These are phyloP conservation scores for Nitzschia palea DNA, from an alignment of 108 stramenopile genomes.

Conservation along the genomic window DNA sequence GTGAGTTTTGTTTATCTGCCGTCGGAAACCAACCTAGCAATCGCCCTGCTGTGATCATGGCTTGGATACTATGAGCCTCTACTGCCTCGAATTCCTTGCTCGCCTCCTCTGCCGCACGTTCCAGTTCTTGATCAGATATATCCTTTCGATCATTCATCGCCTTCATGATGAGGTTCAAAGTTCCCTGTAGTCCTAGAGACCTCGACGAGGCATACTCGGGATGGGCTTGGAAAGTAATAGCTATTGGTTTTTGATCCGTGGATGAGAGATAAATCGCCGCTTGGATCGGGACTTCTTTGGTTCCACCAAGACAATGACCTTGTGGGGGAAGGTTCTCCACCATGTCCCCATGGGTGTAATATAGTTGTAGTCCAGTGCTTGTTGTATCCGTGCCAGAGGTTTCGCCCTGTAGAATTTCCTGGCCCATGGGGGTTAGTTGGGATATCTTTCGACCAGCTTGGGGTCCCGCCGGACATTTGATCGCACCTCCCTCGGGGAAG, in stretches of 20 bases:
- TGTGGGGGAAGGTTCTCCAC: constrained; percentile 58
- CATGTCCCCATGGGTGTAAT: constrained; percentile 84
- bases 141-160: constrained; percentile 39
- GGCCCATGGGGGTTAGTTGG: constrained; percentile 21
- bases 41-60: constrained; percentile 41
- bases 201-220: constrained; percentile 59
- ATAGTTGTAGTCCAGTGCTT: constrained; percentile 34
- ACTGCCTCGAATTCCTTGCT: constrained; percentile 29
- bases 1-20: too few relatives aligned
- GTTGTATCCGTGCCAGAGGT: neutral
- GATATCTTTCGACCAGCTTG: constrained; percentile 53
- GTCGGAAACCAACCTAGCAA: constrained; percentile 62
- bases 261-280: constrained; percentile 64
- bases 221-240: constrained; percentile 81
- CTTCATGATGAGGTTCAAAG: constrained; percentile 35
- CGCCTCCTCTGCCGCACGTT: constrained; percentile 42
- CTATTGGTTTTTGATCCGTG: constrained; percentile 44
- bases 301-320: constrained; percentile 61
- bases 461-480: constrained; percentile 36
- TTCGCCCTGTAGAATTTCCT: constrained; percentile 9
- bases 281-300: constrained; percentile 58
- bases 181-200: constrained; percentile 37
- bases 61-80: constrained; percentile 43
- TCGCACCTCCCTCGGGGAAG: constrained; percentile 35
- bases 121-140: constrained; percentile 19